Base-by-base conservation (phyloP, 768 basidiomycete genomes). In the Amanita jacksonii region DNA sequence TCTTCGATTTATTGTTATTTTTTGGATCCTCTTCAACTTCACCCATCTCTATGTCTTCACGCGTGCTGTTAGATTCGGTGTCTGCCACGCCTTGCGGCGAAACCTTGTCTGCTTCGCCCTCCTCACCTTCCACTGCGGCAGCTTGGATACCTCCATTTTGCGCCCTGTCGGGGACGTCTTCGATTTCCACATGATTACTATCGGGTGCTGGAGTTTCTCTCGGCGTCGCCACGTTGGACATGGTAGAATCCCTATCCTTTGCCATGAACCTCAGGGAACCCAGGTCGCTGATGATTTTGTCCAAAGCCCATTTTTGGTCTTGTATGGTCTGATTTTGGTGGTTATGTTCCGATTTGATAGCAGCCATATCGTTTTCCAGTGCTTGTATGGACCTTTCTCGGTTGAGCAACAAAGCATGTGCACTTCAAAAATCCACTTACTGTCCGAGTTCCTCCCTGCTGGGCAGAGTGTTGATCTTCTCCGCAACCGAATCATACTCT, bases 41-140 rank as follows among this genome's bases (percentile, higher is more conserved):
- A n/a, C 87, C 87, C 87, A 90, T 90, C 61, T 90, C 87, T 50
- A 90, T 88, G 49, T 90, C 86, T 51, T 85, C 74, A 13, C 44
- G 44, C 24, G 36, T 15, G 22, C 77, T 60, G 51, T 34, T 24
- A 2, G 19, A 5, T 20, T 23, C 39, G n/a, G 16, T 6, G 10
- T n/a, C 9, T 13, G 16, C 22, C 18, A 37, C 62, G 9, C 18
- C 22, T 28, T 41, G 31, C 35, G n/a, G n/a, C n/a, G 38, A 41
- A 20, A 13, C n/a, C 7, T 55, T 62, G 36, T 70, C 69, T n/a
- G 70, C 73, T 25, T 65, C 54, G 25, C 51, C 67, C 47, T 70
- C 65, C 38, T 59, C 53, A n/a, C 36, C 13, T 45, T 61, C 67
- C 36, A 68, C 65, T 28, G 61, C 60, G 32, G 58, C 56, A 30